phyloP scores from a whole-genome alignment of 225 moss, liverwort and hornwort genomes.

The Thuidium tamariscinum region DNA sequence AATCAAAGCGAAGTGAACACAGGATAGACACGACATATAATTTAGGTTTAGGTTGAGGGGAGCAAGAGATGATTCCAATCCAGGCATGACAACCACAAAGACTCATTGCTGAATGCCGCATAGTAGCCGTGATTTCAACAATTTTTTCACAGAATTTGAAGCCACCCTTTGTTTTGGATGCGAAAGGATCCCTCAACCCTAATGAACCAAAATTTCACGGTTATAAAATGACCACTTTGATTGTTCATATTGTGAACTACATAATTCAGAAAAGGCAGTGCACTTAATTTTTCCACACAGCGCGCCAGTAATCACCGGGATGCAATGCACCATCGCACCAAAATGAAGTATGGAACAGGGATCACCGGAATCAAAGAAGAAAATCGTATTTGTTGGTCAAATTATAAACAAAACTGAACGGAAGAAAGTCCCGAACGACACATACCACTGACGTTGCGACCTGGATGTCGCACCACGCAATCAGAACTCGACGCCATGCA shows the following conservation, averaged over 20 bases:
- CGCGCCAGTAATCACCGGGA: conserved; percentile 6
- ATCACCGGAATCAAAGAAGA: not conserved
- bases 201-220: not conserved
- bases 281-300: conserved; percentile 35
- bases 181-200: not conserved
- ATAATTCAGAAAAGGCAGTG: not conserved
- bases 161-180: not conserved
- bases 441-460: conserved; percentile 82
- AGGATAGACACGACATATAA: not conserved
- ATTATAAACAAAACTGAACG: not conserved
- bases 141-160: not conserved
- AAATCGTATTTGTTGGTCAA: not conserved
- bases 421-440: not conserved
- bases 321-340: not conserved
- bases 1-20: not conserved
- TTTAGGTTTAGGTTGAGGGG: not conserved
- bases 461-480: conserved; percentile 85
- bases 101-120: not conserved
- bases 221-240: not conserved
- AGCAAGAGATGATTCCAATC: not conserved
- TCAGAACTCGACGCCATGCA: conserved; percentile 88
- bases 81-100: not conserved
- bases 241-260: not conserved
- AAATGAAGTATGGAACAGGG: not conserved
- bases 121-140: not conserved